Percentiles rank a stretch among this genome's conserved stretches.
Evolutionary conservation across 257 asterid species (phyloP).

Genomic region (Lithospermum erythrorhizon): DNA sequence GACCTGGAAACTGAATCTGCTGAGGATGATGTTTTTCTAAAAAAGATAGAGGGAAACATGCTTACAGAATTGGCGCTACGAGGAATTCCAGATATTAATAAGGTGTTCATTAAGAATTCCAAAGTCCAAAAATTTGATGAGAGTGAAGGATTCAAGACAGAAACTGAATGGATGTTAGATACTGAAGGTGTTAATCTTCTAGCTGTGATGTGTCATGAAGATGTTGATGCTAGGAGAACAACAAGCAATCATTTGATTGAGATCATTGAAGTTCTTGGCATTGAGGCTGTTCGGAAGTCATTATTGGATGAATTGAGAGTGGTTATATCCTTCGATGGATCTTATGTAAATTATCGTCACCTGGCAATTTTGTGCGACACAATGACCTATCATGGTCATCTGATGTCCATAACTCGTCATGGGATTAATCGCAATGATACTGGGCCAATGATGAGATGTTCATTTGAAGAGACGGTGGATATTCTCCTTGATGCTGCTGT

Average conservation of each 20-base stretch:
- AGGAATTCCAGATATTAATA: conserved; percentile 92
- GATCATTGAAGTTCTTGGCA: conserved; percentile 93
- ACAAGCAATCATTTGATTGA: conserved; percentile 97
- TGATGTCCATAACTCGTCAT: conserved; percentile 98
- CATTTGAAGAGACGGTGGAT: conserved; percentile 96
- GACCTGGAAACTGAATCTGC: conserved; percentile 73
- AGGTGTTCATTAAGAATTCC: conserved; percentile 79
- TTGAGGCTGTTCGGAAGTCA: conserved; percentile 90
- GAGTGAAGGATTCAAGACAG: conserved; percentile 81
- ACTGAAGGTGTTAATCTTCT: conserved; percentile 96
- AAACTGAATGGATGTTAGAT: conserved; percentile 96
- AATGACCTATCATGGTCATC: conserved; percentile 97
- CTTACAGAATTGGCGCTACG: conserved; percentile 97
- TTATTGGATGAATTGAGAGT: conserved; percentile 93
- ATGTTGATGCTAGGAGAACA: conserved; percentile 81
- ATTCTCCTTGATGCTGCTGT: conserved; percentile 98
- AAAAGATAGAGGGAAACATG: conserved; percentile 95
- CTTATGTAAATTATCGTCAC: conserved; percentile 91
- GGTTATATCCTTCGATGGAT: conserved; percentile 95
- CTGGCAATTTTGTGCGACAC: conserved; percentile 93
- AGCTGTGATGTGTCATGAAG: conserved; percentile 91
- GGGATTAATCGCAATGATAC: conserved; percentile 94
- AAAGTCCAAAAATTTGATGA: conserved; percentile 70
- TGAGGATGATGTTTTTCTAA: conserved; percentile 94
- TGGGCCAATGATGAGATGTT: conserved; percentile 99